A percentile compares a stretch with the other conserved stretches of the same genome.
phyloP scores from a whole-genome alignment of 192 early-diverging fungal genomes.

The Backusella macrospora region DNA sequence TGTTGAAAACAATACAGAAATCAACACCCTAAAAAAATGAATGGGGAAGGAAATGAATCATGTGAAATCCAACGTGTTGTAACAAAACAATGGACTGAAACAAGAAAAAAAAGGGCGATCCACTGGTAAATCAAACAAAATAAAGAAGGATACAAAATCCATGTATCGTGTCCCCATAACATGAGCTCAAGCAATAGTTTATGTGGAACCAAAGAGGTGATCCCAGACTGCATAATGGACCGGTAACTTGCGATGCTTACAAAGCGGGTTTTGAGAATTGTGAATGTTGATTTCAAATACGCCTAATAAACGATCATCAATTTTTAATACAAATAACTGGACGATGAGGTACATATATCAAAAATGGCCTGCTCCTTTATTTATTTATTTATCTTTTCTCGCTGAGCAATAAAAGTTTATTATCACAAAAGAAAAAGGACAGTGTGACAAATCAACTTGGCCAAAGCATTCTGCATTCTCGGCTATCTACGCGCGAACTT shows the following conservation, averaged over 20 bases:
- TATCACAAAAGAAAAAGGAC: not conserved
- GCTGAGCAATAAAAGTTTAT: not conserved
- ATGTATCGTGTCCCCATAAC: not conserved
- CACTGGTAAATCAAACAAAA: not conserved
- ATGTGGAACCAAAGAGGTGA: not conserved
- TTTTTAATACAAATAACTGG: not conserved
- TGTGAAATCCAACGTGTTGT: not conserved
- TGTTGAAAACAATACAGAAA: not conserved
- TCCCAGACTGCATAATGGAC: constrained; percentile 2
- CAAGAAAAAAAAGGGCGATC: not conserved
- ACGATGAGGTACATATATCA: not conserved
- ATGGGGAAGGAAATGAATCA: not conserved
- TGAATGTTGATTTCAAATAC: not conserved
- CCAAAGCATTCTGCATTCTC: constrained; percentile 13
- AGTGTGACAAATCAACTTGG: constrained; percentile 1
- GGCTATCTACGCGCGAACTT: not conserved
- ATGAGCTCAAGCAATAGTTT: not conserved
- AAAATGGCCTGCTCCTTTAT: constrained; percentile 1
- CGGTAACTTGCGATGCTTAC: not conserved
- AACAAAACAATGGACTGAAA: constrained; percentile 9
- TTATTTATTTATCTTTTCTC: not conserved
- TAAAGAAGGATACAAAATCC: not conserved
- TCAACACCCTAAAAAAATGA: not conserved
- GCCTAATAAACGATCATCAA: not conserved
- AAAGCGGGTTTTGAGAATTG: not conserved